Evolutionary conservation across 371 early-diverging fungal genomes (phyloP), one percentile per base, ranked within the genome.

Genomic region (Mycotypha africana): DNA sequence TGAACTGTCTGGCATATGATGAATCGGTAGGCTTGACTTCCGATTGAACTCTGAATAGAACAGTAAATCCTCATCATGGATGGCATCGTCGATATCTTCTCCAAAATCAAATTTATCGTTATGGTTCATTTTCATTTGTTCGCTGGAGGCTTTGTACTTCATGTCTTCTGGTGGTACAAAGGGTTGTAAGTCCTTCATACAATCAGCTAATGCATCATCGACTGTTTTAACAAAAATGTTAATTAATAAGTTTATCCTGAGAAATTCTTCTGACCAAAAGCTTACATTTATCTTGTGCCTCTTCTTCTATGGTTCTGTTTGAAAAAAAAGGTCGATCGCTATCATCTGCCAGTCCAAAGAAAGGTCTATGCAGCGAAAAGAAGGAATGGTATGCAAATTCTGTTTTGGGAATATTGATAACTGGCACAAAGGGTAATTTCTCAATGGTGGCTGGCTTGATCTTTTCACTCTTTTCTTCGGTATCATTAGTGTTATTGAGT

Each of bases 1-100:
- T 17, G 39, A 47, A 41, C 67, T 65, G 17, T 62, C 61, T 8
- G 74, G 74, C 74, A 73, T 73, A 51, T 67, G 50, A 34, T 56
- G 62, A 31, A 65, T 58, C 9, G 70, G 70, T 20, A 69, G 24
- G 8, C 49, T 32, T 6, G 17, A 16, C 7, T 38, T 15, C 9
- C 15, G 5, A 21, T 38, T 71, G 88, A 1, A 96, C 93, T 38
- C 37, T 24, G 17, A n/a, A n/a, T n/a, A n/a, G n/a, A n/a, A 30
- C 21, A 37, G 21, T 40, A 10, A 21, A 31, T 41, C 45, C 34
- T 35, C 35, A 0, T 33, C 12, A 6, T 28, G 30, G 12, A 28
- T 8, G 28, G 22, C 25, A 2, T 38, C n/a, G 15, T 42, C 43
- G 24, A 34, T 26, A 12, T 24, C 11, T 5, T 16, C 30, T 31